Percentiles rank a stretch among this genome's conserved stretches.
These are phyloP conservation scores for Gentiana straminea DNA, from an alignment of 257 asterid species.

Conservation along the genomic window DNA sequence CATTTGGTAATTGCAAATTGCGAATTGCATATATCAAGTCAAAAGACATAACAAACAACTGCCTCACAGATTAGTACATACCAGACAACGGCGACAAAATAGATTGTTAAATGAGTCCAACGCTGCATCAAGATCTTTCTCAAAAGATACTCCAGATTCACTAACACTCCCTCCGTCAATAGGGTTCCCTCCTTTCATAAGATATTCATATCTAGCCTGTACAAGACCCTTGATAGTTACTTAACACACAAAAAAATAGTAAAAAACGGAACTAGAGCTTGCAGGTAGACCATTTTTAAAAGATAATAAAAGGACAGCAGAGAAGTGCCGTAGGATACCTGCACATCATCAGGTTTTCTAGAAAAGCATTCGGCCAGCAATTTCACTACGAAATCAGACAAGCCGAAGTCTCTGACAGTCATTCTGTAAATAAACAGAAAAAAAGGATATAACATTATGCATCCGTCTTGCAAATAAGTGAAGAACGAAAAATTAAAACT, in stretches of 20 bases:
- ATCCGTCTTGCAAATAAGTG: too few relatives aligned
- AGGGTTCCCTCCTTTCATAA: constrained; percentile 31
- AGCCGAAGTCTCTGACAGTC: constrained; percentile 45
- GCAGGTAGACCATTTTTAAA: constrained; percentile 44
- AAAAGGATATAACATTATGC: background rate
- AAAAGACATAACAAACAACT: too few relatives aligned
- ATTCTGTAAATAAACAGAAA: constrained; percentile 34
- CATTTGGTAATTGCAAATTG: constrained; percentile 2
- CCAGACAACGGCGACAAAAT: constrained; percentile 91
- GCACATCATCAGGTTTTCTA: constrained; percentile 60
- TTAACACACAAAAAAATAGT: constrained; percentile 48
- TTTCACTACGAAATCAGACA: constrained; percentile 52
- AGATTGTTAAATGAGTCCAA: constrained; percentile 86
- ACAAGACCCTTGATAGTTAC: constrained; percentile 58
- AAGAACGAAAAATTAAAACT: too few relatives aligned
- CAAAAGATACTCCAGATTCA: constrained; percentile 53
- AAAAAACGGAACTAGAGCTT: constrained; percentile 62
- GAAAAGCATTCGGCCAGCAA: constrained; percentile 57
- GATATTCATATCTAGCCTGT: constrained; percentile 92
- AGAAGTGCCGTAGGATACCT: constrained; percentile 37
- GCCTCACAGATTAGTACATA: constrained; percentile 23
- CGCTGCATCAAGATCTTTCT: constrained; percentile 87
- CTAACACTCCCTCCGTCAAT: constrained; percentile 30
- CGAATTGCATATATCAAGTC: background rate
- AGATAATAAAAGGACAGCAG: constrained; percentile 10